These are phyloP conservation scores for Aureobasidium vineae DNA, from an alignment of 2,329 filamentous ascomycete species.

Conservation along the genomic window DNA sequence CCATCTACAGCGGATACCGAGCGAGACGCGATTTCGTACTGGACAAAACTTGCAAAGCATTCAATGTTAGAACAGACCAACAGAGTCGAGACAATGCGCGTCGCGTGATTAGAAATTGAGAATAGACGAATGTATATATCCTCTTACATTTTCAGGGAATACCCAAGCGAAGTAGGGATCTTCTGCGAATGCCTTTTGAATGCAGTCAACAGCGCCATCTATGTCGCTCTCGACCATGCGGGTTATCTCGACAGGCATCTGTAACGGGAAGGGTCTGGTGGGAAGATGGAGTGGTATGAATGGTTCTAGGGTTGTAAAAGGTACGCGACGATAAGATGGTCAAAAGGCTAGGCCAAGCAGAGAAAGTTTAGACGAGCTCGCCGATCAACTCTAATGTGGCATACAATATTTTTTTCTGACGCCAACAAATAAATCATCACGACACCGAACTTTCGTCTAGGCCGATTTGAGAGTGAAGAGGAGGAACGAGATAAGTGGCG, in stretches of 20 bases:
- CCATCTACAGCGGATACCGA: conserved; percentile 66
- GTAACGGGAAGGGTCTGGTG: not conserved
- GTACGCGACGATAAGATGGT: conserved; percentile 1
- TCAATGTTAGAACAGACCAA: conserved; percentile 24
- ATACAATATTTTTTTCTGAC: not conserved
- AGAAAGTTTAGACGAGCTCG: not conserved
- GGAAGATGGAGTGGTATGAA: not conserved
- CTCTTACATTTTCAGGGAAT: conserved; percentile 57
- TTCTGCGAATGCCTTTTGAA: conserved; percentile 64
- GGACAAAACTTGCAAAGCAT: conserved; percentile 53
- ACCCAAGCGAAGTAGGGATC: conserved; percentile 68
- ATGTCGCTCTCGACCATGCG: conserved; percentile 60
- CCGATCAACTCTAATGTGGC: not conserved
- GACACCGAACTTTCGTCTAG: not conserved
- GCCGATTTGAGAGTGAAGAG: not conserved
- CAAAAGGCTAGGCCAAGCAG: not conserved
- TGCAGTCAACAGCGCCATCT: conserved; percentile 61
- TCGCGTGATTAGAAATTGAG: conserved; percentile 31
- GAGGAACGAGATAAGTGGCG: not conserved
- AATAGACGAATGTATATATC: conserved; percentile 41
- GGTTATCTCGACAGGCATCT: conserved; percentile 54
- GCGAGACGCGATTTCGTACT: conserved; percentile 60
- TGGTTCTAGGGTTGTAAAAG: not conserved
- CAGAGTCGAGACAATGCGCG: not conserved
- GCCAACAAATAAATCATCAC: not conserved